A percentile compares a stretch with the other conserved stretches of the same genome.
phyloP scores from a whole-genome alignment of 2,329 filamentous ascomycete species.

The Davidsoniella neocaledoniae region DNA sequence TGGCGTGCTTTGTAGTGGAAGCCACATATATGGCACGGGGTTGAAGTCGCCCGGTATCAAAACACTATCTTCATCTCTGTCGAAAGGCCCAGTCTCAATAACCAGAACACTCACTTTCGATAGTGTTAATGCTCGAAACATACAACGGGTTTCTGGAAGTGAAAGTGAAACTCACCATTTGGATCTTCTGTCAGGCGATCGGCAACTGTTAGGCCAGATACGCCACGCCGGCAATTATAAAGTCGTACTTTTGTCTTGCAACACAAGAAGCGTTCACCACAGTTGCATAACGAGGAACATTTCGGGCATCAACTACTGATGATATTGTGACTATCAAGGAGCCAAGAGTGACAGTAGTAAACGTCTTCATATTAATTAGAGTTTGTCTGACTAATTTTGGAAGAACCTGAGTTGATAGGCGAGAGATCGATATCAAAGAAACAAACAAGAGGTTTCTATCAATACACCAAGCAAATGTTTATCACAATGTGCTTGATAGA shows the following conservation, averaged over 20 bases:
- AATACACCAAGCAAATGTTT: too few species aligned
- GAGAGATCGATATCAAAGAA: too few species aligned
- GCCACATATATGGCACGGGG: conserved; percentile 19
- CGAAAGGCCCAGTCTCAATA: conserved; percentile 18
- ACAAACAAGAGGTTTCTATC: too few species aligned
- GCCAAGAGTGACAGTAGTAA: background rate
- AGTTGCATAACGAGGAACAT: conserved; percentile 4
- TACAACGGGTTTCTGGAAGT: background rate
- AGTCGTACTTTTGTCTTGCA: conserved; percentile 16
- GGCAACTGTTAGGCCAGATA: conserved; percentile 22
- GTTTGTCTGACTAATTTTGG: too few species aligned
- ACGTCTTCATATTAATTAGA: too few species aligned
- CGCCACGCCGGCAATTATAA: conserved; percentile 21
- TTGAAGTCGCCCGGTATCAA: conserved; percentile 18
- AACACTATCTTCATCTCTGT: conserved; percentile 17
- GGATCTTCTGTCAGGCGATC: conserved; percentile 22
- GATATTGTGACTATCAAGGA: background rate
- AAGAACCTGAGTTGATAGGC: background rate
- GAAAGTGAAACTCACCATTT: conserved; percentile 13
- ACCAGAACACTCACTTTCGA: conserved; percentile 17
- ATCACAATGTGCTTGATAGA: too few species aligned
- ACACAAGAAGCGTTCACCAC: conserved; percentile 4
- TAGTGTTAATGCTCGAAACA: background rate
- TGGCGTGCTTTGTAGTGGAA: conserved; percentile 15
- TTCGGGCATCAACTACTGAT: background rate